Evolutionary conservation across 805 yeast genomes (phyloP).

Genomic region (Wickerhamiella azyma): DNA sequence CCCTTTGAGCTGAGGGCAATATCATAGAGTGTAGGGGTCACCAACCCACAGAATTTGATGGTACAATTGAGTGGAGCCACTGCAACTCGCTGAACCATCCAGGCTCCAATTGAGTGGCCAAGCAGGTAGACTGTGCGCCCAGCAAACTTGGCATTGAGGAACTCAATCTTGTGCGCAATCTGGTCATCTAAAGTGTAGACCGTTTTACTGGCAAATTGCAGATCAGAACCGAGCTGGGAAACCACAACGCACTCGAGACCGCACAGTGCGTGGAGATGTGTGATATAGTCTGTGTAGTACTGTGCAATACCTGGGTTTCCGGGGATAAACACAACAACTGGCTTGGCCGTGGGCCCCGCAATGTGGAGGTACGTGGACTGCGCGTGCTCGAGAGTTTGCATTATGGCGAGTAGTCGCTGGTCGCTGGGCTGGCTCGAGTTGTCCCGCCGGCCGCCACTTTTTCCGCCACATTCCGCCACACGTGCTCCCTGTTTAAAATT

Average conservation of each 20-base stretch:
- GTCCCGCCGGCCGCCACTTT: neutral
- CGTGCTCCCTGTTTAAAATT: neutral
- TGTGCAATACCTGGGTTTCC: constrained; percentile 68
- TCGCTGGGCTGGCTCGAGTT: too few relatives aligned
- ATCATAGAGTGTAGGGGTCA: constrained; percentile 59
- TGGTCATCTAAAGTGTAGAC: constrained; percentile 38
- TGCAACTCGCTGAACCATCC: constrained; percentile 42
- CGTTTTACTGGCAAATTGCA: constrained; percentile 6
- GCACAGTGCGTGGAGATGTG: constrained; percentile 32
- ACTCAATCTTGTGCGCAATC: constrained; percentile 40
- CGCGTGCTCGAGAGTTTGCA: too few relatives aligned
- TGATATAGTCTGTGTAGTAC: constrained; percentile 45
- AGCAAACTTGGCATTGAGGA: constrained; percentile 29
- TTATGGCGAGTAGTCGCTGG: too few relatives aligned
- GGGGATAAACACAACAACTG: constrained; percentile 47
- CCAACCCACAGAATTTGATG: constrained; percentile 39
- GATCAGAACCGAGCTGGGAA: constrained; percentile 50
- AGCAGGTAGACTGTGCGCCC: constrained; percentile 33
- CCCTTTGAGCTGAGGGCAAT: constrained; percentile 39
- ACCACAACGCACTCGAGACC: constrained; percentile 41
- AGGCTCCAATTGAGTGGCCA: constrained; percentile 66
- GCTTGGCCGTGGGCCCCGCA: constrained; percentile 13
- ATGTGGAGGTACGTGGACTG: constrained; percentile 1
- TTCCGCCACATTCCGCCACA: neutral
- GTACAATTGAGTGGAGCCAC: constrained; percentile 18